phyloP scores from a whole-genome alignment of 2,329 filamentous ascomycete genomes.

The Ophiostoma himal-ulmi region DNA sequence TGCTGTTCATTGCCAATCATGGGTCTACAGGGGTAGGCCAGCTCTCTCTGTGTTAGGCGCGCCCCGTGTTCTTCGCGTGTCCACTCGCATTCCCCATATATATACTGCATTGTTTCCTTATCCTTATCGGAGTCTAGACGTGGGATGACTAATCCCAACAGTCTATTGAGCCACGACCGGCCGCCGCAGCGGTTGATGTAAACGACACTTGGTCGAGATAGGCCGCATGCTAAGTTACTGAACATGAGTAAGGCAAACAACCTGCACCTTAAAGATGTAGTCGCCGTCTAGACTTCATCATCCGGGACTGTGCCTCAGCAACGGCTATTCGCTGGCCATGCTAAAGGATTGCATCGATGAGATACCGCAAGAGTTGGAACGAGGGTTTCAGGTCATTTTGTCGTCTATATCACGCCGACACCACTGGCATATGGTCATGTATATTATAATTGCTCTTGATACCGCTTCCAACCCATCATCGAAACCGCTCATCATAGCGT shows the following conservation, averaged over 20 bases:
- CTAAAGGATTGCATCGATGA: neutral
- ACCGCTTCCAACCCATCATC: neutral
- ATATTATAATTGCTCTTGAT: neutral
- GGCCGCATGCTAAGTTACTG: no score
- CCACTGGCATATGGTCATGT: neutral
- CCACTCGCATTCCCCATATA: neutral
- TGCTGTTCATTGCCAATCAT: neutral
- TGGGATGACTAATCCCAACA: neutral
- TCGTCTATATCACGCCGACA: neutral
- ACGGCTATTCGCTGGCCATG: neutral
- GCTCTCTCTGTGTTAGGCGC: conserved; percentile 1
- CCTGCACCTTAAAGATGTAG: no score
- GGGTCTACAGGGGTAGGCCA: neutral
- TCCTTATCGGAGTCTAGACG: neutral
- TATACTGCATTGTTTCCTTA: neutral
- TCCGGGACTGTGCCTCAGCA: neutral
- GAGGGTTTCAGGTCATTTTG: neutral
- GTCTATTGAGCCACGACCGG: no score
- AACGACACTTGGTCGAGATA: no score
- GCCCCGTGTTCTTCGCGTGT: conserved; percentile 1
- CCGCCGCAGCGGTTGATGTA: no score
- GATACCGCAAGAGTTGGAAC: neutral
- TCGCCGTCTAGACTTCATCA: no score
- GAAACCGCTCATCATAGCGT: no score
- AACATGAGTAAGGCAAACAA: no score